Evolutionary conservation across 345 rosid genomes (phyloP).

Genomic region (Bretschneidera sinensis): DNA sequence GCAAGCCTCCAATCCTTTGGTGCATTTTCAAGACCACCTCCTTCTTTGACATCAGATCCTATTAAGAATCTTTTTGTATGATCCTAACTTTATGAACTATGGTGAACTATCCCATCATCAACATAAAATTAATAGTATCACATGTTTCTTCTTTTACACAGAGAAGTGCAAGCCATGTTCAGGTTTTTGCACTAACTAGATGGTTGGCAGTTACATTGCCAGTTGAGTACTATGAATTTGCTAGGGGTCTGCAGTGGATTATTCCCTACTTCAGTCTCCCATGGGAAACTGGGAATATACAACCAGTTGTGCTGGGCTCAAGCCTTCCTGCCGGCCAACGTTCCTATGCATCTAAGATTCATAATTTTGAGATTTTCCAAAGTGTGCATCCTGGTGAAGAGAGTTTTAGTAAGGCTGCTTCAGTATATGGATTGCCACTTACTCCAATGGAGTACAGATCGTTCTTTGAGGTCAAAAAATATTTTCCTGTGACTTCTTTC

Average conservation of each 20-base stretch:
- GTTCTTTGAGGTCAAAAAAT: constrained; percentile 64
- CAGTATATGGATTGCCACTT: constrained; percentile 65
- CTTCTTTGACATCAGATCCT: constrained; percentile 56
- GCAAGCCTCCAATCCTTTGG: constrained; percentile 69
- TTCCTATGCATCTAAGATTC: constrained; percentile 33
- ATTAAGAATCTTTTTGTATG: constrained; percentile 80
- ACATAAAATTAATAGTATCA: background rate
- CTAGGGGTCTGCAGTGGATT: constrained; percentile 73
- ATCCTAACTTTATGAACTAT: constrained; percentile 5
- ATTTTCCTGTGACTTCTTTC: background rate
- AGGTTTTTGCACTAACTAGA: constrained; percentile 83
- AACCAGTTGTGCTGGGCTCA: constrained; percentile 53
- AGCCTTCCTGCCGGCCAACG: constrained; percentile 37
- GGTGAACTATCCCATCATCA: background rate
- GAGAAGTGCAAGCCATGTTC: constrained; percentile 85
- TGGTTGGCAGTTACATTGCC: constrained; percentile 75
- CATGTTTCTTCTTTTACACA: constrained; percentile 24
- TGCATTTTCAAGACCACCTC: constrained; percentile 58
- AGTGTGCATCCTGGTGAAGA: constrained; percentile 22
- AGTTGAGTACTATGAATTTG: constrained; percentile 65
- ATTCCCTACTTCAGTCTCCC: constrained; percentile 88
- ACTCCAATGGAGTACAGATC: constrained; percentile 62
- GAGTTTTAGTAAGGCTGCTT: constrained; percentile 30
- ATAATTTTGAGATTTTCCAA: constrained; percentile 18
- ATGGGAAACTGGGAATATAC: constrained; percentile 65